Evolutionary conservation across 2,329 filamentous ascomycete species (phyloP).

Genomic region (Talaromyces sp.): DNA sequence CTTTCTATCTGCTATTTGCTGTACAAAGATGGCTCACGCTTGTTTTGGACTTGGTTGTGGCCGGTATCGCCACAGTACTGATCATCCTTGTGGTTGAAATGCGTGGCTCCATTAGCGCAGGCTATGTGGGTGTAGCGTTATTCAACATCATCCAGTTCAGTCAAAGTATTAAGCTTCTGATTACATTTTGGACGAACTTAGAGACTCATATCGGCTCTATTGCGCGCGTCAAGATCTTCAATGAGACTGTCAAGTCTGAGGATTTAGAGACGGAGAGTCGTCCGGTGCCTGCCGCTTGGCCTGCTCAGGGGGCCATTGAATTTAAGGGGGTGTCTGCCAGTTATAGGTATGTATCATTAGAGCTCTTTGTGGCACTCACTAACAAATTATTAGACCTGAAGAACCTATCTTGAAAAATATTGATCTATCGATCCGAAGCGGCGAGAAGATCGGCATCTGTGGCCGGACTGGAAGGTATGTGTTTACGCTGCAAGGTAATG

Average conservation of each 20-base stretch:
- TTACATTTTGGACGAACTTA: slow-evolving; percentile 54
- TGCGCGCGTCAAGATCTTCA: slow-evolving; percentile 54
- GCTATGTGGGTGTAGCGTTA: slow-evolving; percentile 52
- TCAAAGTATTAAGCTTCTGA: slow-evolving; percentile 49
- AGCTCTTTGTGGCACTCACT: background rate
- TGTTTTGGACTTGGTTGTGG: slow-evolving; percentile 50
- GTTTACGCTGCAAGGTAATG: background rate
- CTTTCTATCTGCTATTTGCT: slow-evolving; percentile 56
- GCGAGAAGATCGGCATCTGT: slow-evolving; percentile 42
- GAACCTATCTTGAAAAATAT: slow-evolving; percentile 46
- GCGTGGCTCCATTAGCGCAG: slow-evolving; percentile 44
- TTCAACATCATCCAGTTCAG: slow-evolving; percentile 55
- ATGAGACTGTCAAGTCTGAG: slow-evolving; percentile 43
- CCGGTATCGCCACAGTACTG: slow-evolving; percentile 47
- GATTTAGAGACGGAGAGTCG: slow-evolving; percentile 41
- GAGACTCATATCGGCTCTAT: slow-evolving; percentile 59
- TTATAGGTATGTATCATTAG: slow-evolving; percentile 34
- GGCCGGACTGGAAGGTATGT: slow-evolving; percentile 34
- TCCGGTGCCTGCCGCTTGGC: slow-evolving; percentile 42
- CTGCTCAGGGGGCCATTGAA: slow-evolving; percentile 40
- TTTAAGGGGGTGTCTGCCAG: slow-evolving; percentile 45
- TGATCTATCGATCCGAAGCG: slow-evolving; percentile 43
- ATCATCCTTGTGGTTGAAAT: slow-evolving; percentile 49
- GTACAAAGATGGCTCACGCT: slow-evolving; percentile 58
- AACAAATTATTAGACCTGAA: slow-evolving; percentile 15